A percentile compares a stretch with the other conserved stretches of the same genome.
Evolutionary conservation across 2,329 filamentous ascomycete genomes (phyloP).

Genomic region (Alternaria brassicae): DNA sequence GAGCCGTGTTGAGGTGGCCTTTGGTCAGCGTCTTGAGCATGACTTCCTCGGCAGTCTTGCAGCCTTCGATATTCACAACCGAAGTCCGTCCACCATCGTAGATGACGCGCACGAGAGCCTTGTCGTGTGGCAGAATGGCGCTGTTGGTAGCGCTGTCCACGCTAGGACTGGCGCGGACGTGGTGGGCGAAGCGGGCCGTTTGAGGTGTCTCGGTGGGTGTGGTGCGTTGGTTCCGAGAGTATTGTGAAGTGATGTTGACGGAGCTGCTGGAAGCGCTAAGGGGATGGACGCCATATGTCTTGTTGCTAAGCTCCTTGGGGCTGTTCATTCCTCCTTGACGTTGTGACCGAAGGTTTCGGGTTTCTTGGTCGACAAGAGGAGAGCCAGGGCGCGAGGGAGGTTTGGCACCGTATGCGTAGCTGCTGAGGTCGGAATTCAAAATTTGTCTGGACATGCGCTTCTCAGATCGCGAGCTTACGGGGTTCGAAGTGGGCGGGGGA

Average conservation of each 20-base stretch:
- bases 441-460: conserved; percentile 59
- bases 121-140: conserved; percentile 82
- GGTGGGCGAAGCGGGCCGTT: conserved; percentile 68
- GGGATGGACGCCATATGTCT: conserved; percentile 64
- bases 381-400: conserved; percentile 73
- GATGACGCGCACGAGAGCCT: conserved; percentile 91
- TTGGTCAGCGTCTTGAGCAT: conserved; percentile 89
- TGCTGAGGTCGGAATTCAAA: conserved; percentile 51
- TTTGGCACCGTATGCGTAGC: conserved; percentile 59
- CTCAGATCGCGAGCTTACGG: conserved; percentile 52
- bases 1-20: conserved; percentile 84
- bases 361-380: conserved; percentile 68
- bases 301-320: conserved; percentile 61
- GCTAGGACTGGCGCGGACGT: conserved; percentile 82
- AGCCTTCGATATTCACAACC: conserved; percentile 90
- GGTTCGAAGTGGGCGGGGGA: conserved; percentile 38
- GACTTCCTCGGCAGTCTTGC: conserved; percentile 90
- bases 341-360: conserved; percentile 60
- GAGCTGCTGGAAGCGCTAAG: conserved; percentile 62
- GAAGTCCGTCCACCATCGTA: conserved; percentile 91
- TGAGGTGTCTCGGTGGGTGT: conserved; percentile 70
- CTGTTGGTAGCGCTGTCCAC: conserved; percentile 78
- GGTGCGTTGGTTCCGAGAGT: conserved; percentile 42
- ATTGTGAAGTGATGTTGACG: conserved; percentile 56
- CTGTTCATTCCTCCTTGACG: conserved; percentile 66